These are phyloP conservation scores for Nothophoma quercina DNA, from an alignment of 2,329 filamentous ascomycete genomes.

Conservation along the genomic window DNA sequence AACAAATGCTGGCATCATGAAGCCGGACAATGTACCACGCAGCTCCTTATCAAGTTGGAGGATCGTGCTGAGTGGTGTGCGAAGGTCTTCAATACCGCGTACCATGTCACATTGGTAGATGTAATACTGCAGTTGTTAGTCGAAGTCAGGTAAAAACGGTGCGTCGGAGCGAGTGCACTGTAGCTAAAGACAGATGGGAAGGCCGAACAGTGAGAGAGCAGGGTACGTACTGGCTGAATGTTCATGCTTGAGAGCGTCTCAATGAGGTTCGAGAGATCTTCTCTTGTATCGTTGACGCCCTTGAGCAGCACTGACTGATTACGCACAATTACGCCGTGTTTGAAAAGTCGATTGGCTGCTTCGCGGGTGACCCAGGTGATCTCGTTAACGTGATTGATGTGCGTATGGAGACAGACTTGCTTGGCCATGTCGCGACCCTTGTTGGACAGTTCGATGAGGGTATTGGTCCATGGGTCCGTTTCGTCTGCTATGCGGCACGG, in stretches of 20 bases:
- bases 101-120: conserved; percentile 73
- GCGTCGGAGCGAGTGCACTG: background rate
- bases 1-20: conserved; percentile 68
- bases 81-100: conserved; percentile 66
- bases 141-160: background rate
- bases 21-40: conserved; percentile 68
- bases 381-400: conserved; percentile 70
- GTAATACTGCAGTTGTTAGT: conserved; percentile 60
- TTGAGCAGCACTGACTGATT: conserved; percentile 68
- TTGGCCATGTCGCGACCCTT: conserved; percentile 63
- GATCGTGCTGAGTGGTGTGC: conserved; percentile 67
- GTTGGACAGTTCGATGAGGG: conserved; percentile 61
- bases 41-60: conserved; percentile 65
- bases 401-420: conserved; percentile 68
- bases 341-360: conserved; percentile 61
- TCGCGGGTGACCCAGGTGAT: conserved; percentile 66
- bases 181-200: too few species aligned
- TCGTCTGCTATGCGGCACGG: conserved; percentile 64
- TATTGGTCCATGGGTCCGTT: conserved; percentile 61
- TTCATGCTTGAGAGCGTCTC: conserved; percentile 63
- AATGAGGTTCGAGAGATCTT: conserved; percentile 63
- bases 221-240: conserved; percentile 61
- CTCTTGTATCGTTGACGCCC: conserved; percentile 65
- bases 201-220: background rate
- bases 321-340: conserved; percentile 62